A percentile compares a stretch with the other conserved stretches of the same genome.
Evolutionary conservation across 805 yeast species (phyloP).

Genomic region (Candida andamanensis): DNA sequence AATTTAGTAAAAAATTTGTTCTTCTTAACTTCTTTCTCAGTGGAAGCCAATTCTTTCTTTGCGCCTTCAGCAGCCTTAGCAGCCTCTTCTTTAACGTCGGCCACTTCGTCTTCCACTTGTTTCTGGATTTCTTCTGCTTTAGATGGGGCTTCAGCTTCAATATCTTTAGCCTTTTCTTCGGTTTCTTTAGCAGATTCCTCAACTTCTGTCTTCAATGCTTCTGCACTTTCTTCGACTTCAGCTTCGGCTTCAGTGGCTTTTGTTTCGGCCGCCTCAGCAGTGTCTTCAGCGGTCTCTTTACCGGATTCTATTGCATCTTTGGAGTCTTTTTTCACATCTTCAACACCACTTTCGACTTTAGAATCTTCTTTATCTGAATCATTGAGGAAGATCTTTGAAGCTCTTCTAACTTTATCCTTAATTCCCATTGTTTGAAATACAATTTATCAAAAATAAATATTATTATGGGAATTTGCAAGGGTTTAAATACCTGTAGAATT

Average conservation of each 20-base stretch:
- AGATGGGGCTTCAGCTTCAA: conserved; percentile 9
- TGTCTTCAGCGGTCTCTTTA: conserved; percentile 1
- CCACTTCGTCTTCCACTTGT: conserved; percentile 1
- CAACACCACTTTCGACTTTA: conserved; percentile 2
- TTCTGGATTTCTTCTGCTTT: conserved; percentile 9
- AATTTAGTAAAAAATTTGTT: conserved; percentile 33
- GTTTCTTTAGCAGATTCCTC: conserved; percentile 3
- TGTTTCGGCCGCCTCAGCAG: conserved; percentile 2
- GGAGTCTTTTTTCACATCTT: conserved; percentile 4
- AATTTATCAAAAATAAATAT: neutral
- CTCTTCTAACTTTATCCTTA: conserved; percentile 35
- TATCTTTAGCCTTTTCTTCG: conserved; percentile 6
- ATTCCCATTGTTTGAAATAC: conserved; percentile 23
- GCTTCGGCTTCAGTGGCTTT: conserved; percentile 2
- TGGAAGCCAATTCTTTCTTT: conserved; percentile 24
- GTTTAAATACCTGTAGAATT: too few relatives aligned
- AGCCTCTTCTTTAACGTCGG: conserved; percentile 5
- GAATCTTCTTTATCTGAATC: conserved; percentile 22
- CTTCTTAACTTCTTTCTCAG: conserved; percentile 33
- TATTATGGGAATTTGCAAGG: neutral
- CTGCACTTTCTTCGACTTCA: conserved; percentile 4
- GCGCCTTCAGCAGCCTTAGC: conserved; percentile 19
- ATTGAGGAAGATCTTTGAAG: conserved; percentile 28
- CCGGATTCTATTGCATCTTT: conserved; percentile 4
- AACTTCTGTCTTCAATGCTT: conserved; percentile 2